Evolutionary conservation across 139 green algal genomes (phyloP).

Genomic region (Chlorella sp.): DNA sequence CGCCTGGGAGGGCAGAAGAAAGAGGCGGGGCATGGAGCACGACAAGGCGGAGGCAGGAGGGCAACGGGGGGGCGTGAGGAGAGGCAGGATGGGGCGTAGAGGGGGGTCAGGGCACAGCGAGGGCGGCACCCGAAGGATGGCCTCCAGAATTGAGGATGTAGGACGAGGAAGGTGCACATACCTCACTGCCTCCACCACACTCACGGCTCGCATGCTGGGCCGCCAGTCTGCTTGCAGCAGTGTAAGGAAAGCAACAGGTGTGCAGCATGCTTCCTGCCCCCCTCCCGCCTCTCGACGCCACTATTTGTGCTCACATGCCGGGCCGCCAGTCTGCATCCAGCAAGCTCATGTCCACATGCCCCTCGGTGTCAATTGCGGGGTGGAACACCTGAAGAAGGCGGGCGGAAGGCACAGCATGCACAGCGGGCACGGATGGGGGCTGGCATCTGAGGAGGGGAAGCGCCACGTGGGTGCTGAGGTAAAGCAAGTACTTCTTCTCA

Average conservation of each 20-base stretch:
- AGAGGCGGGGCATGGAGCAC: neutral
- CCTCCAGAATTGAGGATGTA: too few relatives aligned
- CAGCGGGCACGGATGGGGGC: neutral
- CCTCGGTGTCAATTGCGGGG: slow-evolving; percentile 21
- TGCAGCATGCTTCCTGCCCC: neutral
- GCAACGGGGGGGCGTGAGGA: too few relatives aligned
- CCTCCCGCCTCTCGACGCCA: too few relatives aligned
- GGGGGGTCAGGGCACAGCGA: too few relatives aligned
- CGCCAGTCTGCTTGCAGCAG: slow-evolving; percentile 20
- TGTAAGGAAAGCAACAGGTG: neutral
- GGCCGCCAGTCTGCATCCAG: slow-evolving; percentile 24
- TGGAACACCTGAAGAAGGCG: slow-evolving; percentile 30
- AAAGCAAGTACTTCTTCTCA: neutral
- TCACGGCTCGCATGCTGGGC: neutral
- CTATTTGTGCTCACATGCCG: slow-evolving; percentile 1
- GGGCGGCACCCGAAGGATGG: too few relatives aligned
- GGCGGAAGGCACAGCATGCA: neutral
- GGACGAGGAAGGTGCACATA: too few relatives aligned
- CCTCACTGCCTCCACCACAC: too few relatives aligned
- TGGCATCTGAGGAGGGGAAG: too few relatives aligned
- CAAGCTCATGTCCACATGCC: slow-evolving; percentile 27
- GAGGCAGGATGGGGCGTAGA: too few relatives aligned
- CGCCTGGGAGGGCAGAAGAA: neutral
- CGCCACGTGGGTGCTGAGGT: too few relatives aligned
- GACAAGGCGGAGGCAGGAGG: neutral